Evolutionary conservation across 345 rosid species (phyloP).

Genomic region (Murraya paniculata): DNA sequence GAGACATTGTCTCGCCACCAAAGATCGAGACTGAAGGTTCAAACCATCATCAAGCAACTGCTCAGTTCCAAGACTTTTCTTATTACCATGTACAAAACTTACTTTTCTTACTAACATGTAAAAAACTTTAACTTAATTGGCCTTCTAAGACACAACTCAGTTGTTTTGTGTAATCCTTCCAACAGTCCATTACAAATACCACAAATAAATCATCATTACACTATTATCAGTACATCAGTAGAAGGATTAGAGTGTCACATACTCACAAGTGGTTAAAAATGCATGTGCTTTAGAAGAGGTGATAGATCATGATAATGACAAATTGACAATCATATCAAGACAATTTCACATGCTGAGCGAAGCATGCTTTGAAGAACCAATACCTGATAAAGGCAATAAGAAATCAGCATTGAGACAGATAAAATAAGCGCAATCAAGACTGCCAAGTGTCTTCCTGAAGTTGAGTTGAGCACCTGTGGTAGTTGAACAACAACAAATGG

Average conservation of each 20-base stretch:
- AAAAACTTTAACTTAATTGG: neutral
- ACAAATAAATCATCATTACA: neutral
- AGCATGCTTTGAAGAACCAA: neutral
- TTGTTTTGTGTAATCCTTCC: neutral
- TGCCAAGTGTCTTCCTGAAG: slow-evolving; percentile 68
- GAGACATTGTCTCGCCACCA: neutral
- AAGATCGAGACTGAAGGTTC: neutral
- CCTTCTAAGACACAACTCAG: neutral
- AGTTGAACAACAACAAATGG: slow-evolving; percentile 87
- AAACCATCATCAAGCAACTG: neutral
- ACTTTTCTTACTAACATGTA: neutral
- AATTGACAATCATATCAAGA: neutral
- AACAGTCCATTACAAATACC: neutral
- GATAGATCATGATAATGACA: neutral
- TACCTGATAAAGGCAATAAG: slow-evolving; percentile 96
- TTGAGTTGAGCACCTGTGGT: slow-evolving; percentile 63
- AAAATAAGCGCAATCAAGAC: slow-evolving; percentile 63
- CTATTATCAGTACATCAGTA: too few species aligned
- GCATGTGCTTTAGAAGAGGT: neutral
- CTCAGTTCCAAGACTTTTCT: neutral
- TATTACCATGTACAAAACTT: neutral
- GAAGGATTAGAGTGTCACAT: neutral
- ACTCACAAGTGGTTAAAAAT: neutral
- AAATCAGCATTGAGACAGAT: slow-evolving; percentile 53
- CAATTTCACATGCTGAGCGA: neutral